Evolutionary conservation across 1,284 basidiomycete species (phyloP).

Genomic region (Ceratobasidium sp.): DNA sequence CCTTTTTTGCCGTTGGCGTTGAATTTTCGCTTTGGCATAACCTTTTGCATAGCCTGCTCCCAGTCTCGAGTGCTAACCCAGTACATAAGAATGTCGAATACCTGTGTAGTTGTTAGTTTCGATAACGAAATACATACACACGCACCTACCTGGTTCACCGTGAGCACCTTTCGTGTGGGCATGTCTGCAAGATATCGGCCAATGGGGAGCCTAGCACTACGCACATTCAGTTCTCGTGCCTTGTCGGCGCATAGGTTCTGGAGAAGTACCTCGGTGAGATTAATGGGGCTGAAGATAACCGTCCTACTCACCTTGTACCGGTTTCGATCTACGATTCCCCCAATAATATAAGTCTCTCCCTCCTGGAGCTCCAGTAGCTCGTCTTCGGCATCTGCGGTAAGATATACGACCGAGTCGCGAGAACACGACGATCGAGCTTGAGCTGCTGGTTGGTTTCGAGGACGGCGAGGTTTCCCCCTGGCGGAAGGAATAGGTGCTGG

Average conservation of each 20-base stretch:
- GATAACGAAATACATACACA: background rate
- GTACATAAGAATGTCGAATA: constrained; percentile 91
- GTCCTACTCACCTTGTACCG: constrained; percentile 83
- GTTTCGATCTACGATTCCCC: constrained; percentile 97
- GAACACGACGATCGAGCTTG: constrained; percentile 46
- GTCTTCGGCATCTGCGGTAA: constrained; percentile 93
- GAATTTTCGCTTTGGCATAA: constrained; percentile 93
- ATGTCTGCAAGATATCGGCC: constrained; percentile 86
- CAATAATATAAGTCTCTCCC: constrained; percentile 93
- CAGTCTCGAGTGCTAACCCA: constrained; percentile 89
- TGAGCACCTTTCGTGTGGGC: constrained; percentile 90
- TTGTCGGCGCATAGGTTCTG: constrained; percentile 93
- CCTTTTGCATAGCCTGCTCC: constrained; percentile 84
- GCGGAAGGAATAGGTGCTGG: constrained; percentile 19
- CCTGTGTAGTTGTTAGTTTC: constrained; percentile 54
- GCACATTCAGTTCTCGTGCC: constrained; percentile 78
- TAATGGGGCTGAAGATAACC: constrained; percentile 14
- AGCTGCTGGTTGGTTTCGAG: background rate
- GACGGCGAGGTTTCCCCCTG: constrained; percentile 43
- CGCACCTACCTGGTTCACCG: constrained; percentile 85
- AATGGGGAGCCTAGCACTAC: constrained; percentile 93
- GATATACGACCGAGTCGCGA: constrained; percentile 79
- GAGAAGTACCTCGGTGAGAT: constrained; percentile 37
- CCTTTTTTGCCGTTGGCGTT: constrained; percentile 57
- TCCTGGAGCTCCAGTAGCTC: constrained; percentile 84